Base-by-base conservation (phyloP, 345 rosid genomes). In the Murraya paniculata region DNA sequence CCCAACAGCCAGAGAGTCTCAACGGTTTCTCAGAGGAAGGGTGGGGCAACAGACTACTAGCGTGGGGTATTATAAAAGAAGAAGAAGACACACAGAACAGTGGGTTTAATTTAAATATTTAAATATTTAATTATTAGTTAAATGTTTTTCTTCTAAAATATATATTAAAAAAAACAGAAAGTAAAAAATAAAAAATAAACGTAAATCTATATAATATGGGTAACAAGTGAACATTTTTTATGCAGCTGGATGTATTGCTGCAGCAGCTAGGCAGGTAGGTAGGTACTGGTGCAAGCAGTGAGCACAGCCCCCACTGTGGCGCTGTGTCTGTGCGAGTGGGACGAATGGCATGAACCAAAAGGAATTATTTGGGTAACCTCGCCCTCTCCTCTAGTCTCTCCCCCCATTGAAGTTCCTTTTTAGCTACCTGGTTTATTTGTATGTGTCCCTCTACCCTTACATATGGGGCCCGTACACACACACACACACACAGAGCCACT, bases 401-500 rank as follows among this genome's bases (percentile, higher is more conserved):
- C 72, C 41, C 22, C 18, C 62, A 33, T 77, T 66, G 41, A 77
- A 83, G 64, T 60, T 70, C 64, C 69, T 61, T 83, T 80, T 67
- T 72, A 45, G 82, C 85, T 75, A 78, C 83, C 79, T 80, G 86
- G 62, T 82, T 83, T 73, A 76, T 82, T 72, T 76, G 64, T 77
- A 53, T 86, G 87, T 81, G 82, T 85, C 86, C 89, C 76, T 60
- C 73, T 77, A 56, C 60, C 84, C 81, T 74, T 79, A 72, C 91
- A 85, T 71, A 36, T 60, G 75, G 88, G 80, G 79, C 92, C 92
- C 71, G 64, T 67, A 10, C 24, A 41, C 16, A 11, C 50, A 41
- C 50, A 36, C 65, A 10, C 30, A 41, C 48, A 41, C 14, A 39
- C 45, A 45, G 1, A 45, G 50, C 50, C 50, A 13, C 50, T 14